Percentiles rank a stretch among this genome's conserved stretches.
These are phyloP conservation scores for Garcia nutans DNA, from an alignment of 345 rosid genomes.

Conservation along the genomic window DNA sequence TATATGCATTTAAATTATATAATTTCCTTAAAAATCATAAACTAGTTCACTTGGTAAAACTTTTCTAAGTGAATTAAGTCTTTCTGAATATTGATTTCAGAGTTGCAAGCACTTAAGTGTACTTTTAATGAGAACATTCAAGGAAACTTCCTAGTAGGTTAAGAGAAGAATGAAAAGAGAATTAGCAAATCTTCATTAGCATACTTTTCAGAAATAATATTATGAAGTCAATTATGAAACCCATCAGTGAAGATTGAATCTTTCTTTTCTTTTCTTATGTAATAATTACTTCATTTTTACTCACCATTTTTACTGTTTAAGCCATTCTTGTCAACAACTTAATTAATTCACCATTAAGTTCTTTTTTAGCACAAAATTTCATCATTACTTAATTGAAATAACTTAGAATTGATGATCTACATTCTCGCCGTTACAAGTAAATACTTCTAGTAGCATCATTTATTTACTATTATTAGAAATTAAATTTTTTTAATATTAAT, in stretches of 20 bases:
- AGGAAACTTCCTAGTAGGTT: slow-evolving; percentile 45
- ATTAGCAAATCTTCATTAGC: slow-evolving; percentile 9
- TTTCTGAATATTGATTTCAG: slow-evolving; percentile 4
- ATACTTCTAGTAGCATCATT: no score
- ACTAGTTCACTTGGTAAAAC: slow-evolving; percentile 3
- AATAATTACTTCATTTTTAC: neutral
- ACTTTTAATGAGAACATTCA: slow-evolving; percentile 22
- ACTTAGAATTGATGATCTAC: no score
- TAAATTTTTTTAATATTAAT: no score
- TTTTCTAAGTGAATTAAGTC: neutral
- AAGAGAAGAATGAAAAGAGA: neutral
- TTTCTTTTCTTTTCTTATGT: neutral
- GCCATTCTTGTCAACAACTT: no score
- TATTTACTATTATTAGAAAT: no score
- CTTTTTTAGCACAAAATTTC: no score
- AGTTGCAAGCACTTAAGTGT: slow-evolving; percentile 21
- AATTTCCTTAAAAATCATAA: neutral
- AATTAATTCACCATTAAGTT: no score
- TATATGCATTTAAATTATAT: neutral
- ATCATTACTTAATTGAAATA: no score
- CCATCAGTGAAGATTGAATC: neutral
- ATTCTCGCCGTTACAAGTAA: no score
- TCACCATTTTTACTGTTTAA: no score
- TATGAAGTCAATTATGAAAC: neutral
- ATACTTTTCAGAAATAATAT: neutral